Evolutionary conservation across 305 asterid genomes (phyloP).

Genomic region (Stenogyne calaminthoides): DNA sequence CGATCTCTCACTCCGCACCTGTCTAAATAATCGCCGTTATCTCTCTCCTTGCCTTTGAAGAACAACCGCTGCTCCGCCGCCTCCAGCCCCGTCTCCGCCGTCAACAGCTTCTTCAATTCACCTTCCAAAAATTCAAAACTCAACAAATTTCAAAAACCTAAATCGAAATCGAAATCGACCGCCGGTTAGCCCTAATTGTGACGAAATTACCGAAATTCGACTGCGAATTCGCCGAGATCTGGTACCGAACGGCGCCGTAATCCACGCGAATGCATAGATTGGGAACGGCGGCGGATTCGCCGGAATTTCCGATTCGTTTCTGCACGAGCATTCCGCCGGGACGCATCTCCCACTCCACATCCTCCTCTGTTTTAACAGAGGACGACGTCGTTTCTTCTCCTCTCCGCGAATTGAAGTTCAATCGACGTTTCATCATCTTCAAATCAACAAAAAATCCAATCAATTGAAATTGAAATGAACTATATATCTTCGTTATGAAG

Average conservation of each 20-base stretch:
- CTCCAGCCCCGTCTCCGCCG: slow-evolving; percentile 59
- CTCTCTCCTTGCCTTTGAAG: slow-evolving; percentile 63
- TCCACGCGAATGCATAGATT: slow-evolving; percentile 51
- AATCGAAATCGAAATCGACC: background rate
- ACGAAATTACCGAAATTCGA: slow-evolving; percentile 54
- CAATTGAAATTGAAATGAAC: background rate
- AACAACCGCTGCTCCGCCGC: slow-evolving; percentile 60
- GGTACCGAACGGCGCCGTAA: slow-evolving; percentile 46
- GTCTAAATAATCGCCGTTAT: slow-evolving; percentile 60
- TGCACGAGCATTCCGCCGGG: slow-evolving; percentile 87
- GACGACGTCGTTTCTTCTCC: slow-evolving; percentile 24
- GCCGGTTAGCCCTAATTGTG: background rate
- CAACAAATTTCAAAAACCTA: background rate
- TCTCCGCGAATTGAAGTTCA: slow-evolving; percentile 36
- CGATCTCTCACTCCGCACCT: slow-evolving; percentile 62
- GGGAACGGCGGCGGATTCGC: slow-evolving; percentile 18
- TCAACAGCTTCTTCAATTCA: slow-evolving; percentile 63
- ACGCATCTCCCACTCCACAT: slow-evolving; percentile 61
- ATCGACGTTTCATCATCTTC: slow-evolving; percentile 44
- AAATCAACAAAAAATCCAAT: background rate
- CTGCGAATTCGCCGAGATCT: slow-evolving; percentile 56
- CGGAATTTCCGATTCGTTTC: slow-evolving; percentile 45
- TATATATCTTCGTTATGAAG: background rate
- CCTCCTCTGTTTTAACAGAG: slow-evolving; percentile 35
- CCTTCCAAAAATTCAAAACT: slow-evolving; percentile 40